Evolutionary conservation across 2,329 filamentous ascomycete genomes (phyloP), one percentile per base, ranked within the genome.

Genomic region (Fusarium sp.): DNA sequence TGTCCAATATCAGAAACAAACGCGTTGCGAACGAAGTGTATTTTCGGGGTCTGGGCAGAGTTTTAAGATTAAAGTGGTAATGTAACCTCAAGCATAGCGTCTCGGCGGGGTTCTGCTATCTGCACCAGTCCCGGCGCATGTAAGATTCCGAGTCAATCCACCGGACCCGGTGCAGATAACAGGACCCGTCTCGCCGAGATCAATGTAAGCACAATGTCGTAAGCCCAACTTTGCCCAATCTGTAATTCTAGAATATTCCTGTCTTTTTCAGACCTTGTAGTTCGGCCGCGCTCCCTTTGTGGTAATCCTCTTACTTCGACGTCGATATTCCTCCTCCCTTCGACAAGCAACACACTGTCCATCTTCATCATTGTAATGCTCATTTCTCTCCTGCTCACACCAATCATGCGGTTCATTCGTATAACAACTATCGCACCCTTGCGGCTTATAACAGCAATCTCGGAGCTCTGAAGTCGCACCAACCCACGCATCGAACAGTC

Each of bases 331-430:
- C 1, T 11, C 26, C 7, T 8, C 23, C 16, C 63, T 60, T 23
- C 66, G 48, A 35, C 68, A 70, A 28, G 68, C 66, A 3, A 70
- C 16, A 10, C 68, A 70, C 18, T 64, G 53, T 2, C 52, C 68
- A 12, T 69, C 66, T 10, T 67, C 66, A 11, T 69, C 59, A 21
- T 61, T 59, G 20, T 54, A 69, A 31, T 69, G 68, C 16, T 69
- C 68, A 16, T 52, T 11, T 39, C 57, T 39, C 12, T 70, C 62
- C 9, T n/a, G 16, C 10, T 50, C 62, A 26, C 66, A 70, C 11
- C 4, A 11, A 2, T 52, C 41, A 23, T 69, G 68, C 3, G 55
- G 47, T 26, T 47, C 39, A 6, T 43, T 23, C 15, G 42, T n/a
- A 9, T 13, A 3, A 16, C 68, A 70, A 2, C 15, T 39, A 6